Evolutionary conservation across 1,284 basidiomycete species (phyloP), one percentile per base, ranked within the genome.

Genomic region (Tetrapyrgos nigripes): DNA sequence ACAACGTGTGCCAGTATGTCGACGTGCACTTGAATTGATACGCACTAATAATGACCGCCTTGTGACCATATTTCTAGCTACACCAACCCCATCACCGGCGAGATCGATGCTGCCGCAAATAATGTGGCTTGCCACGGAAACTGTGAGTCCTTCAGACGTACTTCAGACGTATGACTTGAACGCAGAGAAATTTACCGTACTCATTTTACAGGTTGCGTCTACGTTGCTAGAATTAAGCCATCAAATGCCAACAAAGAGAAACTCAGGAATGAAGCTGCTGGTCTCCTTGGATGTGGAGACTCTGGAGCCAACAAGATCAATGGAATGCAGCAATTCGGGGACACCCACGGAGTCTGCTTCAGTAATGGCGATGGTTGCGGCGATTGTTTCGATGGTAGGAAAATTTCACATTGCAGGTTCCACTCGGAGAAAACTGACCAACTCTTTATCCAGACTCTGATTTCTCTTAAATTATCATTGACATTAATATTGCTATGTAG

Each of bases 41-140:
- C n/a, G n/a, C n/a, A n/a, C n/a, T n/a, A n/a, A n/a, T n/a, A n/a
- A n/a, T n/a, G n/a, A n/a, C n/a, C n/a, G n/a, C n/a, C n/a, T n/a
- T n/a, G n/a, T n/a, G 45, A 13, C 45, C n/a, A 47, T 24, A 47
- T 24, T 13, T 47, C n/a, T 24, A n/a, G n/a, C 3, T 47, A 47
- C 45, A 17, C 23, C 45, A 47, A 47, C 6, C 45, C 45, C 14
- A 14, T 17, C 13, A 24, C 13, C 45, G n/a, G n/a, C n/a, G n/a
- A n/a, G n/a, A n/a, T n/a, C n/a, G n/a, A 13, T 47, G 17, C 45
- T 24, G 6, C 45, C 45, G 26, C 14, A 47, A 24, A 47, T 24
- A 47, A 47, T 24, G 45, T 47, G 13, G 45, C 45, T 13, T 47
- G 45, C 23, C n/a, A 47, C n/a, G 45, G 45, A n/a, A 47, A 47